Percentiles rank a stretch among this genome's conserved stretches.
Evolutionary conservation across 2,329 filamentous ascomycete genomes (phyloP).

Genomic region (Sporothrix brunneoviolacea): DNA sequence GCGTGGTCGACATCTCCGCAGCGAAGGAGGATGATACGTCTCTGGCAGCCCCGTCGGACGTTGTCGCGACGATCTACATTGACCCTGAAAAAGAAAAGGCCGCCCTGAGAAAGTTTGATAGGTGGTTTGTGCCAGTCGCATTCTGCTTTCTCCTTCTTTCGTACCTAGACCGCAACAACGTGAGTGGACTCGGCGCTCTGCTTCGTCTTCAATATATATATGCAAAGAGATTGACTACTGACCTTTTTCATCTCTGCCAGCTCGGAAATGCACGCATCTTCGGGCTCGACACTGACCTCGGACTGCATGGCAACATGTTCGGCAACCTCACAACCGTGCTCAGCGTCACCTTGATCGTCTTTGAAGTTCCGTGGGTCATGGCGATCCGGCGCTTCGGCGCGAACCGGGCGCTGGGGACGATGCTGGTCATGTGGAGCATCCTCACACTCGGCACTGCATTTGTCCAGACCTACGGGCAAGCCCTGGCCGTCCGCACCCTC

Average conservation of each 20-base stretch:
- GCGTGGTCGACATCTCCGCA: too few relatives aligned
- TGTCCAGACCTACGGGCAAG: constrained; percentile 13
- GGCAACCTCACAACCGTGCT: constrained; percentile 15
- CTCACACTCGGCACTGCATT: constrained; percentile 13
- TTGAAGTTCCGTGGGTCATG: constrained; percentile 14
- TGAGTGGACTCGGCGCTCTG: not conserved
- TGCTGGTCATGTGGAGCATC: constrained; percentile 10
- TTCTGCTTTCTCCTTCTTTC: constrained; percentile 14
- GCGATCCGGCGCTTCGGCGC: constrained; percentile 13
- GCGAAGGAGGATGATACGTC: too few relatives aligned
- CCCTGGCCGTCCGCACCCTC: constrained; percentile 11
- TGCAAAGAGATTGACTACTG: too few relatives aligned
- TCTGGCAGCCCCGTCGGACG: constrained; percentile 3
- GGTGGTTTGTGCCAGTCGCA: constrained; percentile 14
- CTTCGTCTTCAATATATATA: not conserved
- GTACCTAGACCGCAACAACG: constrained; percentile 7
- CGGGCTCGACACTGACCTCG: constrained; percentile 10
- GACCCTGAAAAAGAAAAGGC: constrained; percentile 16
- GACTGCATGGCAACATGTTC: constrained; percentile 9
- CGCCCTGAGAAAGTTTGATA: constrained; percentile 17
- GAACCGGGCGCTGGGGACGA: constrained; percentile 6
- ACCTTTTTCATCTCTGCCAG: not conserved
- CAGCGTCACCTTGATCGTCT: constrained; percentile 11
- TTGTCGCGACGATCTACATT: constrained; percentile 9
- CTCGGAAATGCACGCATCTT: constrained; percentile 14